A percentile compares a stretch with the other conserved stretches of the same genome.
These are phyloP conservation scores for Gossypium mustelinum DNA, from an alignment of 345 rosid genomes.

Conservation along the genomic window DNA sequence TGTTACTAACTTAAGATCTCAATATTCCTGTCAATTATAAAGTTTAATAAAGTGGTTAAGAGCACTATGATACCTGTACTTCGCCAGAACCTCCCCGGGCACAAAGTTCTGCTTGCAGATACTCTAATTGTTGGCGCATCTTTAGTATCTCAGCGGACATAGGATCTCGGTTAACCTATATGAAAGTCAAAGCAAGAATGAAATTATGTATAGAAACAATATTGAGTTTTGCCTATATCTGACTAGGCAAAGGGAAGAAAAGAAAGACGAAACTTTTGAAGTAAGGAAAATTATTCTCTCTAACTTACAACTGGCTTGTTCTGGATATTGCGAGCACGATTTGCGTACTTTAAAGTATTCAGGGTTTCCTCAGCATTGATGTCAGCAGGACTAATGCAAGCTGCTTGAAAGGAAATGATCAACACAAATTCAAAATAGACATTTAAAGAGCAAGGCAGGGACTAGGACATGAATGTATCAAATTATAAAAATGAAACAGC, in stretches of 20 bases:
- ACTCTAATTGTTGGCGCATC: slow-evolving; percentile 95
- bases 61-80: slow-evolving; percentile 59
- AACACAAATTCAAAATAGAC: not conserved
- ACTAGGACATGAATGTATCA: slow-evolving; percentile 1
- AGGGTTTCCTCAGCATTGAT: slow-evolving; percentile 98
- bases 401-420: slow-evolving; percentile 33
- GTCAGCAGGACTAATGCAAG: slow-evolving; percentile 99
- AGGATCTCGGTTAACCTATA: slow-evolving; percentile 95
- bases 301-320: slow-evolving; percentile 95
- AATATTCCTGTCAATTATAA: not conserved
- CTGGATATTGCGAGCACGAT: slow-evolving; percentile 97
- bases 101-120: slow-evolving; percentile 93
- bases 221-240: not conserved
- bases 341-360: slow-evolving; percentile 93
- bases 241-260: not conserved
- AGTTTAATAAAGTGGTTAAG: not conserved
- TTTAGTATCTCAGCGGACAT: slow-evolving; percentile 90
- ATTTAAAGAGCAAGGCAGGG: not conserved
- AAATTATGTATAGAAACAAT: slow-evolving; percentile 6
- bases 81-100: slow-evolving; percentile 79
- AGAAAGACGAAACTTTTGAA: not conserved
- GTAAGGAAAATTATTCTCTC: slow-evolving; percentile 9
- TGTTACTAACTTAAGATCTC: slow-evolving; percentile 7
- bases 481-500: not conserved
- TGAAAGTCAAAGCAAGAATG: slow-evolving; percentile 11